These are phyloP conservation scores for Syzygium malaccense DNA, from an alignment of 441 rosid genomes.

Conservation along the genomic window DNA sequence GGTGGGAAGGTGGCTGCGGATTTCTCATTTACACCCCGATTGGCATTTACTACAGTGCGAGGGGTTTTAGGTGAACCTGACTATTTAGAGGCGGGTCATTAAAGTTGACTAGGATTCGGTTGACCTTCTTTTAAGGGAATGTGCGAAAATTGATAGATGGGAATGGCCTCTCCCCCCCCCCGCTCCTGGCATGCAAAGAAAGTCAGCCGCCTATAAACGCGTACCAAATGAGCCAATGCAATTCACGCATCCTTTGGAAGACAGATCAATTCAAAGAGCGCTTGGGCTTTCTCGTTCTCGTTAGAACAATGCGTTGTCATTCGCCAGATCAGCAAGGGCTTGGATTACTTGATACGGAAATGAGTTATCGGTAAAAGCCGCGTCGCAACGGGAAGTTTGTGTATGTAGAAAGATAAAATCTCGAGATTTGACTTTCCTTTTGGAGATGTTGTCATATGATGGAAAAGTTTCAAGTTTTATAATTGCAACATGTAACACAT, in stretches of 20 bases:
- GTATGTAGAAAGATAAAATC: not conserved
- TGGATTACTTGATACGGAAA: not conserved
- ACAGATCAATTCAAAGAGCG: not conserved
- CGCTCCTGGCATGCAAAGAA: not conserved
- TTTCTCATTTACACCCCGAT: slow-evolving; percentile 2
- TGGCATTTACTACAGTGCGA: not conserved
- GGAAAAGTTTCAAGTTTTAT: not conserved
- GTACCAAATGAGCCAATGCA: not conserved
- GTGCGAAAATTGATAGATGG: not conserved
- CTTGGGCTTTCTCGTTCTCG: not conserved
- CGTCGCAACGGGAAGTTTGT: not conserved
- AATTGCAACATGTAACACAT: not conserved
- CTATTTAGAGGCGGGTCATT: not conserved
- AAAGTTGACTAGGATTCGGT: not conserved
- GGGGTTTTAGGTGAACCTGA: slow-evolving; percentile 6
- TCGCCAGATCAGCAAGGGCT: not conserved
- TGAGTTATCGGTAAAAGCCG: accelerated
- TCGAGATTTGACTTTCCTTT: not conserved
- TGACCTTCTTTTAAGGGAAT: not conserved
- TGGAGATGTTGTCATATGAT: not conserved
- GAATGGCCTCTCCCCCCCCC: no score
- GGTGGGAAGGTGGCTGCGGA: not conserved
- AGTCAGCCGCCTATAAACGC: not conserved
- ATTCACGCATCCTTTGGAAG: not conserved
- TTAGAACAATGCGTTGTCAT: not conserved